phyloP scores from a whole-genome alignment of 257 asterid species.

The Gentiana straminea region DNA sequence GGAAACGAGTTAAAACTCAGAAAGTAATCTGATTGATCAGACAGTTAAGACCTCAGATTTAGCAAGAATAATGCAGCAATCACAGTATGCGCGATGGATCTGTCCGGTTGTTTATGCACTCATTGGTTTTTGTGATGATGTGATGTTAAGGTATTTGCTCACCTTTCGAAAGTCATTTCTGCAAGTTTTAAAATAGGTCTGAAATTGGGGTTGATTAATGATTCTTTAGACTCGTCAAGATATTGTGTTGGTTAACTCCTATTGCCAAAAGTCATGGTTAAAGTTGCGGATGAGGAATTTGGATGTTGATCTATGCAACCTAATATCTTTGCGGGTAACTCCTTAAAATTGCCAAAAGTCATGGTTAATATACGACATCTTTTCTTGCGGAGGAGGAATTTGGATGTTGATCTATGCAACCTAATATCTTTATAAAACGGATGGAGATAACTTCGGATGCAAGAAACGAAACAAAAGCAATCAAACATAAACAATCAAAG shows the following conservation, averaged over 20 bases:
- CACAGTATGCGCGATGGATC: no score
- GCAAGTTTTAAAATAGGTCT: background rate
- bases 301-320: constrained; percentile 68
- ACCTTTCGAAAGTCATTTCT: constrained; percentile 10
- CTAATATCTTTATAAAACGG: constrained; percentile 54
- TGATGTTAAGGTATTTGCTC: constrained; percentile 58
- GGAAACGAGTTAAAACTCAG: no score
- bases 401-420: constrained; percentile 71
- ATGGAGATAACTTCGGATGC: no score
- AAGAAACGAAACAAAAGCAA: no score
- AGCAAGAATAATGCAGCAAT: no score
- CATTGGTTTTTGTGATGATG: constrained; percentile 67
- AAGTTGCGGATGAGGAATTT: constrained; percentile 50
- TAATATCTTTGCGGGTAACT: no score
- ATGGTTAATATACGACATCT: constrained; percentile 62
- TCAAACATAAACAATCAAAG: no score
- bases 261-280: constrained; percentile 55
- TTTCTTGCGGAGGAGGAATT: constrained; percentile 53
- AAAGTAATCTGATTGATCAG: no score
- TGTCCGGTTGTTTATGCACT: constrained; percentile 38
- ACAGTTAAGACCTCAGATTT: no score
- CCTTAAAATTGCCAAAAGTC: constrained; percentile 63
- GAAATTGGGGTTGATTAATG: background rate
- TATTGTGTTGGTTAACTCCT: constrained; percentile 70
- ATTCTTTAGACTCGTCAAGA: constrained; percentile 69